Evolutionary conservation across 1,284 basidiomycete genomes (phyloP).

Genomic region (Puccinia hordei): DNA sequence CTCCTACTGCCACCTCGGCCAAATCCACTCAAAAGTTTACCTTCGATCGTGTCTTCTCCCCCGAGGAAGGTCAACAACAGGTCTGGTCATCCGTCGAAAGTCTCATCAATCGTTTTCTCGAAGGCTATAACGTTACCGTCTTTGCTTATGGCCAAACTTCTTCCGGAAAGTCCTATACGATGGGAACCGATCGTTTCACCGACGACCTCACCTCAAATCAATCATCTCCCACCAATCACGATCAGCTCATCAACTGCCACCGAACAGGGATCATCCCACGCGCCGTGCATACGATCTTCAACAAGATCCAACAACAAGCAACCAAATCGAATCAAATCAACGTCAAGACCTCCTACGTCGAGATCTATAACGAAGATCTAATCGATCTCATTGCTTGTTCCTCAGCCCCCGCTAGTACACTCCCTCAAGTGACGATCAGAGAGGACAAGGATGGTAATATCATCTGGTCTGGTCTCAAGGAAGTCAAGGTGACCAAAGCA

Average conservation of each 20-base stretch:
- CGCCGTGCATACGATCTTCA: constrained; percentile 87
- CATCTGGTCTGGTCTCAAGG: constrained; percentile 91
- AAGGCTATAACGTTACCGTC: constrained; percentile 96
- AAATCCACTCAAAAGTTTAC: constrained; percentile 69
- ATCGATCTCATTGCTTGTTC: constrained; percentile 58
- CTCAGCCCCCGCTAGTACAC: constrained; percentile 39
- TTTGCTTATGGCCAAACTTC: constrained; percentile 97
- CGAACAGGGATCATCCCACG: constrained; percentile 83
- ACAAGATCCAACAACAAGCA: constrained; percentile 71
- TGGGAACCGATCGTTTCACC: constrained; percentile 72
- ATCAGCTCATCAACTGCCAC: constrained; percentile 62
- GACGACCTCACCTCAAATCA: background rate
- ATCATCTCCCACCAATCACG: constrained; percentile 56
- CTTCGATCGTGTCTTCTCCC: constrained; percentile 90
- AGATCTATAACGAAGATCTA: constrained; percentile 86
- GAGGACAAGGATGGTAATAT: constrained; percentile 96
- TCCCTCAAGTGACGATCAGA: constrained; percentile 87
- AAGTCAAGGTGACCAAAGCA: constrained; percentile 79
- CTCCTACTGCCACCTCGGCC: constrained; percentile 68
- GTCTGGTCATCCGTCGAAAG: constrained; percentile 84
- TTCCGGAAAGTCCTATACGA: constrained; percentile 94
- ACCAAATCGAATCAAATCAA: constrained; percentile 71
- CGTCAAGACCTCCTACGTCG: constrained; percentile 85
- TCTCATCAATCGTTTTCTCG: constrained; percentile 84
- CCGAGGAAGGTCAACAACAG: constrained; percentile 76